phyloP scores from a whole-genome alignment of 2,329 filamentous ascomycete species.

The Pseudopithomyces maydicus region DNA sequence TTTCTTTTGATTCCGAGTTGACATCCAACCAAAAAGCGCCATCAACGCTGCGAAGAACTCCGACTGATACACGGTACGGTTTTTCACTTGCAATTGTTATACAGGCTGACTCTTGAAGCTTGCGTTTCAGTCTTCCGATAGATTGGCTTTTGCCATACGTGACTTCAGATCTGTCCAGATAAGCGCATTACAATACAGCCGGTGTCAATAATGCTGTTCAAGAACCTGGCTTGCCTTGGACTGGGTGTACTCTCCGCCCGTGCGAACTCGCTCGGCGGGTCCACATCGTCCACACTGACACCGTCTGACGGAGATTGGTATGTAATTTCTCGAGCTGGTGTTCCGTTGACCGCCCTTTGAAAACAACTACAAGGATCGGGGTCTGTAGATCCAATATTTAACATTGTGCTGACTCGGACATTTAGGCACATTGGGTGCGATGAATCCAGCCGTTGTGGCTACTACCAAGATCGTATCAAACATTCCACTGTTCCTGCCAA shows the following conservation, averaged over 20 bases:
- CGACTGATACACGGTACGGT: background rate
- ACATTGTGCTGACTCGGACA: background rate
- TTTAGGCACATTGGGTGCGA: constrained; percentile 11
- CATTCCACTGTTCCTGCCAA: background rate
- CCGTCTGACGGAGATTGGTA: background rate
- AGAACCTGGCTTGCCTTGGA: background rate
- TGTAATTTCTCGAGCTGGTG: background rate
- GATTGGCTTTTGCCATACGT: background rate
- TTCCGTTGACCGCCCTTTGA: too few species aligned
- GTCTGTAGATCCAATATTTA: background rate
- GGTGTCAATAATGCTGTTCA: constrained; percentile 1
- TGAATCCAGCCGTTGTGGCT: background rate
- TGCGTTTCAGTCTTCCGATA: background rate
- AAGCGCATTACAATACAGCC: background rate
- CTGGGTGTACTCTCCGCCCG: background rate
- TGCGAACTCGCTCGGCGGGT: background rate
- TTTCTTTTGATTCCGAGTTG: background rate
- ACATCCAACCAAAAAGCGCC: background rate
- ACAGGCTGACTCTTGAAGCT: background rate
- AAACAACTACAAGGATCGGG: too few species aligned
- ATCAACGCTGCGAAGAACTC: background rate
- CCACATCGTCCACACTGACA: background rate
- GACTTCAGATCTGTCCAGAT: background rate
- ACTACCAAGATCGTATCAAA: constrained; percentile 1
- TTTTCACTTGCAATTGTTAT: background rate